Evolutionary conservation across 2,329 filamentous ascomycete genomes (phyloP).

Genomic region (Chrysoporthe deuterocubensis): DNA sequence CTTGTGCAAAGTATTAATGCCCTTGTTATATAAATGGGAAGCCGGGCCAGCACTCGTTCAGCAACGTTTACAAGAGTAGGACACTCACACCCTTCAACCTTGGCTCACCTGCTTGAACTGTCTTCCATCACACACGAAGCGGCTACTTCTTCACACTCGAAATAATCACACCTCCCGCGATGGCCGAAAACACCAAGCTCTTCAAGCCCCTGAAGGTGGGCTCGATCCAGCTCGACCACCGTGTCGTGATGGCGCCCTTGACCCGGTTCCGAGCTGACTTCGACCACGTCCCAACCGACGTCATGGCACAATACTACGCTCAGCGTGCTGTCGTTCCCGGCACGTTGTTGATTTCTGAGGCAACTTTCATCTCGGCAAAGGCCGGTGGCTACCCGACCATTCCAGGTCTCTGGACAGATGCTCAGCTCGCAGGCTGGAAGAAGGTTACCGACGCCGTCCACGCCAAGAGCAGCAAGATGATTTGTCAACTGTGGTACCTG

Average conservation of each 20-base stretch:
- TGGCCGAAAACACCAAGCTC: slow-evolving; percentile 38
- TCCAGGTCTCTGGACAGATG: slow-evolving; percentile 61
- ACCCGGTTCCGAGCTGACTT: slow-evolving; percentile 57
- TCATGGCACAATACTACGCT: slow-evolving; percentile 35
- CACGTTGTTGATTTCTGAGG: slow-evolving; percentile 61
- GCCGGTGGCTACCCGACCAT: slow-evolving; percentile 51
- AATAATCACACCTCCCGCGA: not conserved
- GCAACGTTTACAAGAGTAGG: not conserved
- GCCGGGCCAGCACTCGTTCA: not conserved
- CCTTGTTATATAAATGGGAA: slow-evolving; percentile 5
- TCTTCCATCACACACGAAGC: not conserved
- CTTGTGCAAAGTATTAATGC: not conserved
- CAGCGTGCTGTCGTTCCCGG: slow-evolving; percentile 41
- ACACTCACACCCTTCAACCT: not conserved
- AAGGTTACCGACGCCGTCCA: slow-evolving; percentile 66
- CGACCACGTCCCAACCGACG: slow-evolving; percentile 34
- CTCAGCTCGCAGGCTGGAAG: slow-evolving; percentile 65
- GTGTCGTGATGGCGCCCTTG: slow-evolving; percentile 60
- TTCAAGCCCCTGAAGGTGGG: slow-evolving; percentile 50
- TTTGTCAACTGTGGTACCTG: slow-evolving; percentile 66
- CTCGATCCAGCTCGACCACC: slow-evolving; percentile 44
- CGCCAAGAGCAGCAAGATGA: slow-evolving; percentile 63
- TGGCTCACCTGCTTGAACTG: not conserved
- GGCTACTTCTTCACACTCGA: not conserved
- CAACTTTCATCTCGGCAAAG: slow-evolving; percentile 54